phyloP scores from a whole-genome alignment of 2,329 filamentous ascomycete genomes.

The Aspergillus ruber region DNA sequence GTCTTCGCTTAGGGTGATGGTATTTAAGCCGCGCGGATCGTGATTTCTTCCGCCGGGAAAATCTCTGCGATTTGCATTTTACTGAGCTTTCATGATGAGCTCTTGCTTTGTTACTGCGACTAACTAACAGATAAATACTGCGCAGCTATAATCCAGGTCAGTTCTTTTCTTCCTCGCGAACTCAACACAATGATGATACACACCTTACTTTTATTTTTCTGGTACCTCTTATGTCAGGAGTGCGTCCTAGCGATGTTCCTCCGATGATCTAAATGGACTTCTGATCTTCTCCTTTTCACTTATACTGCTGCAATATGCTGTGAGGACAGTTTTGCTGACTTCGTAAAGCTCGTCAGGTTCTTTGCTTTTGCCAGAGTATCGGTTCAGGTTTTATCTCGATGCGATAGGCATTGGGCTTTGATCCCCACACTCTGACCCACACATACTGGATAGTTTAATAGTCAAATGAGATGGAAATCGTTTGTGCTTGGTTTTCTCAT shows the following conservation, averaged over 20 bases:
- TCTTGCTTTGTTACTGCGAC: not conserved
- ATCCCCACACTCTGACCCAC: no score
- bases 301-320: no score
- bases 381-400: no score
- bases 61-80: not conserved
- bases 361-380: no score
- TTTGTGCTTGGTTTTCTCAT: no score
- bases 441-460: no score
- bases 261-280: constrained; percentile 83
- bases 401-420: no score
- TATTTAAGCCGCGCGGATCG: constrained; percentile 9
- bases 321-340: not conserved
- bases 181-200: constrained; percentile 63
- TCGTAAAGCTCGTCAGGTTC: not conserved
- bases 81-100: not conserved
- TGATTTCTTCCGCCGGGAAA: constrained; percentile 7
- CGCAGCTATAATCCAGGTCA: not conserved
- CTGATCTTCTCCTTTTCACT: constrained; percentile 47
- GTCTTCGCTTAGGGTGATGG: constrained; percentile 6
- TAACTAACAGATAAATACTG: not conserved
- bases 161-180: not conserved
- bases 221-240: constrained; percentile 96
- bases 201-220: constrained; percentile 63
- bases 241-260: constrained; percentile 38
- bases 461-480: no score